phyloP scores from a whole-genome alignment of 352 stramenopile genomes.

The Achlya hypogyna region DNA sequence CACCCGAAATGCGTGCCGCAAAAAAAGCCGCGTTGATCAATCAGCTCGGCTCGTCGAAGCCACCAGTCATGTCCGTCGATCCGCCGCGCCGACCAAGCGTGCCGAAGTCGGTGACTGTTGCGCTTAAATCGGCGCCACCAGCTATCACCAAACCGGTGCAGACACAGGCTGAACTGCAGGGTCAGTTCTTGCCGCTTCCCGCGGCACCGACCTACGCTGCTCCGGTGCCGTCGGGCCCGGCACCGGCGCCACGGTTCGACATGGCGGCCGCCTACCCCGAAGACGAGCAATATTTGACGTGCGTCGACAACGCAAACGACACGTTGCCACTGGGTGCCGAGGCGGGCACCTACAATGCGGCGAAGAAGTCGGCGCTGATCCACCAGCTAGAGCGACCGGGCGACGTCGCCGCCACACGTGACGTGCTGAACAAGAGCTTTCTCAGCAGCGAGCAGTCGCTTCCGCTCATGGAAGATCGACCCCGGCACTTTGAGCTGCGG shows the following conservation, averaged over 20 bases:
- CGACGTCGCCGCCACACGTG: not conserved
- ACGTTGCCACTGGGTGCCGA: slow-evolving; percentile 18
- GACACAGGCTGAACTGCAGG: not conserved
- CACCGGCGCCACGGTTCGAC: not conserved
- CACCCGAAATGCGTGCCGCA: slow-evolving; percentile 4
- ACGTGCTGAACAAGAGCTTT: not conserved
- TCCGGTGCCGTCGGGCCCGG: not conserved
- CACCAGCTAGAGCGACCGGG: not conserved
- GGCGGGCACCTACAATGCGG: slow-evolving; percentile 1
- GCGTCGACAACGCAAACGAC: slow-evolving; percentile 10
- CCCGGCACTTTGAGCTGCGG: not conserved
- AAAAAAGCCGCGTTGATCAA: slow-evolving; percentile 16
- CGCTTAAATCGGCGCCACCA: not conserved
- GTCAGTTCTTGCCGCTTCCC: not conserved
- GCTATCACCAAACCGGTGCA: too few species aligned
- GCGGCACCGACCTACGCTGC: not conserved
- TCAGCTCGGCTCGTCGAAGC: not conserved
- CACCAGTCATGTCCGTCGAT: not conserved
- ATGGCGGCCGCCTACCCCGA: not conserved
- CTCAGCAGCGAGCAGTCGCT: not conserved
- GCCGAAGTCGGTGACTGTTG: not conserved
- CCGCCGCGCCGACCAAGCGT: not conserved
- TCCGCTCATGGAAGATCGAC: not conserved
- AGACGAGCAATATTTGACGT: slow-evolving; percentile 10
- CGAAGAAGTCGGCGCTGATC: not conserved